Base-by-base conservation (phyloP, 2,329 filamentous ascomycete genomes). In the Neodidymelliopsis sp. region DNA sequence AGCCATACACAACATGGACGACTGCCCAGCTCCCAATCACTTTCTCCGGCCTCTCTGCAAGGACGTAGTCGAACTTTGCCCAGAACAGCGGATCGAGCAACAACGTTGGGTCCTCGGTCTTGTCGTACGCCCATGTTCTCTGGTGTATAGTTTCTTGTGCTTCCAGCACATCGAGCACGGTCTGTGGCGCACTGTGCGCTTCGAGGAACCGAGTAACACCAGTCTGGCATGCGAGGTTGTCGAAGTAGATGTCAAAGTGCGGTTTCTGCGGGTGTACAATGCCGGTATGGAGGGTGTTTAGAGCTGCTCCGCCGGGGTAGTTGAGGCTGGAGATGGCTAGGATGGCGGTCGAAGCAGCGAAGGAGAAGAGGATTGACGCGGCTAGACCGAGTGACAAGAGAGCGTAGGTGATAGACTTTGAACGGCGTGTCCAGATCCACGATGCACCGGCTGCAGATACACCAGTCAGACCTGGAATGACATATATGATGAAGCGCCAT, bases 401-500 rank as follows among this genome's bases (percentile, higher is more conserved):
- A 4, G 75, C 67, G 65, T 86, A 86, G 24, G 83, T 20, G 2
- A 77, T 12, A 1, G 81, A 83, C 67, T 91, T 92, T 4, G 76
- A 65, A n/a, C 83, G 78, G 29, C 87, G 85, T 1, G 77, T 79
- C 75, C 84, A 89, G 34, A 75, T 70, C 67, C 70, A 74, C 81
- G 84, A 82, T 11, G 91, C 90, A 15, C 86, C 87, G 4, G 90
- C 79, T 3, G 90, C 86, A 0, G 91, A 87, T 2, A 87, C 83
- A 9, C 87, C 88, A 0, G 92, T 96, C 22, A 97, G 77, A 0
- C 87, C 81, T 0, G 94, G 94, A 18, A 96, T 80, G 41, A 85
- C 81, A 74, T 97, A 97, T 63, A 97, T 85, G 60, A 99, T 87
- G 78, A 99, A 99, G 13, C 94, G 89, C 70, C 91, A 89, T 75